These are phyloP conservation scores for Amaranthus hypochondriacus DNA, from an alignment of 148 eudicot genomes.

Conservation along the genomic window DNA sequence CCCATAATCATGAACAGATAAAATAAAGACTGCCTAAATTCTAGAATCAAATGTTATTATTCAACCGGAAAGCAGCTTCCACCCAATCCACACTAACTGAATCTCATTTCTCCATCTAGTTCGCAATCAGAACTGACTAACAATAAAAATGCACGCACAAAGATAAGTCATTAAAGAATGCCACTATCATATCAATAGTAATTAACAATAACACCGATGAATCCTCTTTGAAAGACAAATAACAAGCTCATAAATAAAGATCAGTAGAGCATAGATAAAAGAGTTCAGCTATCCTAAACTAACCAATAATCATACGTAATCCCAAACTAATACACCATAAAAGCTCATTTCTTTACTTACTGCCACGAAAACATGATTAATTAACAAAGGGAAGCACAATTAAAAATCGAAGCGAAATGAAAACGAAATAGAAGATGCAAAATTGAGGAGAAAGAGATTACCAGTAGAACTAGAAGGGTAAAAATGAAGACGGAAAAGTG, in stretches of 20 bases:
- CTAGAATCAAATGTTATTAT: neutral
- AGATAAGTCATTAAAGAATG: neutral
- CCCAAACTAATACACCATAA: neutral
- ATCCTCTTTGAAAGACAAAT: neutral
- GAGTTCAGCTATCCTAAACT: neutral
- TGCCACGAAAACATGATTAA: neutral
- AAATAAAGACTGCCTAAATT: neutral
- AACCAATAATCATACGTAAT: neutral
- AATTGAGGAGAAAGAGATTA: slow-evolving; percentile 13
- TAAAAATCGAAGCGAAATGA: neutral
- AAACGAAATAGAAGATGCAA: neutral
- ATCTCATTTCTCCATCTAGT: neutral
- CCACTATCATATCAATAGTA: neutral
- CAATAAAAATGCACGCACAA: neutral
- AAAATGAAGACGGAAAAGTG: slow-evolving; percentile 17
- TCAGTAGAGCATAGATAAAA: too few relatives aligned
- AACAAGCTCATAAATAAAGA: neutral
- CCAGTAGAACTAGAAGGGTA: slow-evolving; percentile 24
- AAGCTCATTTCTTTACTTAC: neutral
- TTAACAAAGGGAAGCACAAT: neutral
- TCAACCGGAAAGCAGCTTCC: neutral
- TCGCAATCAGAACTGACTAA: neutral
- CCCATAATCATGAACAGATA: neutral
- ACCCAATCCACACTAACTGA: neutral
- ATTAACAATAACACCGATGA: neutral